Conservation (phyloP, 306 rosid species). For the Glycine tomentella region DNA sequence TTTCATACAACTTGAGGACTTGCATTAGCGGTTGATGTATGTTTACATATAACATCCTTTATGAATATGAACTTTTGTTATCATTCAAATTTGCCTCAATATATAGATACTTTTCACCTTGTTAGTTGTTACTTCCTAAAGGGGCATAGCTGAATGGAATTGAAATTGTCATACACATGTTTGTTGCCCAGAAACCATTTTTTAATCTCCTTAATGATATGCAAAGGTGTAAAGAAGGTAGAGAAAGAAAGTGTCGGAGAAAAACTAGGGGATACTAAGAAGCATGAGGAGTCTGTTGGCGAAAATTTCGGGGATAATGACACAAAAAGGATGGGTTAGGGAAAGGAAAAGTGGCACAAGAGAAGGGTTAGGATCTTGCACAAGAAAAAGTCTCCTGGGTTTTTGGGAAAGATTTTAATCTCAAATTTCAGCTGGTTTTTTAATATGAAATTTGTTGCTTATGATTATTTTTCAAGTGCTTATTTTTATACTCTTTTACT, state of each 20-base stretch:
- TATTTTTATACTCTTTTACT: too few species aligned
- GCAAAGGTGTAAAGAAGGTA: background rate
- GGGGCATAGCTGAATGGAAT: background rate
- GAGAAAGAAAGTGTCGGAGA: background rate
- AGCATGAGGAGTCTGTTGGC: too few species aligned
- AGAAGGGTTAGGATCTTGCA: too few species aligned
- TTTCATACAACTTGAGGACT: constrained; percentile 42
- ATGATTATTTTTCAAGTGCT: too few species aligned
- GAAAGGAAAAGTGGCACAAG: too few species aligned
- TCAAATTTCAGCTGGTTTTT: too few species aligned
- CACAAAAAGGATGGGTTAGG: too few species aligned
- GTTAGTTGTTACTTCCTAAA: too few species aligned
- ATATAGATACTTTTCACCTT: background rate
- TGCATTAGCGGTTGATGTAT: constrained; percentile 27
- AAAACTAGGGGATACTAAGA: background rate
- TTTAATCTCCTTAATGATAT: background rate
- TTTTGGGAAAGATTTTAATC: too few species aligned
- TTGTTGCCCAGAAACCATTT: background rate
- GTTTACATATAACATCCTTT: constrained; percentile 36
- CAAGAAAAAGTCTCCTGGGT: too few species aligned
- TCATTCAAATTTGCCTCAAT: background rate
- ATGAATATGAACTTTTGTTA: constrained; percentile 31
- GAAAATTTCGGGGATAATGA: too few species aligned
- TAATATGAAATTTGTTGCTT: too few species aligned
- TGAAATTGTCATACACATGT: background rate